These are phyloP conservation scores for Sodiomyces alkalinus DNA, from an alignment of 2,329 filamentous ascomycete species.

Conservation along the genomic window DNA sequence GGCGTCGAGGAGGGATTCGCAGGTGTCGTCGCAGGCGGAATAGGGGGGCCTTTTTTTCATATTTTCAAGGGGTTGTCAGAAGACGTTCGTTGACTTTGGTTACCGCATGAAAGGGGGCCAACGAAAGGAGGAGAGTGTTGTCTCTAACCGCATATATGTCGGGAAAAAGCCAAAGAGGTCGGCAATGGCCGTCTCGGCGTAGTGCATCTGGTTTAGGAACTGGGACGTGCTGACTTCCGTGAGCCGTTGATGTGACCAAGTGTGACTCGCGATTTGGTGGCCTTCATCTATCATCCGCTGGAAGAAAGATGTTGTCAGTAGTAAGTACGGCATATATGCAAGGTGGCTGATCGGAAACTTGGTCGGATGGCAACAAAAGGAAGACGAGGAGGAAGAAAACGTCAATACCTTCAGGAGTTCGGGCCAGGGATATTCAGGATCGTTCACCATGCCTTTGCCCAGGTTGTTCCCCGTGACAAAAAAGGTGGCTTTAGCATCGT, in stretches of 20 bases:
- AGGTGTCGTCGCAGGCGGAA: constrained; percentile 22
- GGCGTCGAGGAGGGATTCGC: constrained; percentile 6
- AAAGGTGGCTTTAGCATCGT: constrained; percentile 51
- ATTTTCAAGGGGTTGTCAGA: constrained; percentile 2
- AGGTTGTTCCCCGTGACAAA: constrained; percentile 32
- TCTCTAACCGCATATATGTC: constrained; percentile 29
- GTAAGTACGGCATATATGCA: no score
- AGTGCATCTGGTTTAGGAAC: constrained; percentile 30
- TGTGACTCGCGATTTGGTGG: constrained; percentile 46
- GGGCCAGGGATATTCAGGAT: constrained; percentile 21
- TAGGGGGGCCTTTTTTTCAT: constrained; percentile 24
- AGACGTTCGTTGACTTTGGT: neutral
- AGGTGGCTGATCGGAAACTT: neutral
- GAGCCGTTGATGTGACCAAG: constrained; percentile 29
- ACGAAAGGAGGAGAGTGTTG: no score
- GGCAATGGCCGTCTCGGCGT: constrained; percentile 38
- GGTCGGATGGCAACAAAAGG: no score
- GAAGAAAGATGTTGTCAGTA: no score
- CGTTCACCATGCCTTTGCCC: constrained; percentile 31
- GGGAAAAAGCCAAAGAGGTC: constrained; percentile 40
- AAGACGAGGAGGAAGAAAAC: neutral
- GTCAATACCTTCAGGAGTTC: constrained; percentile 23
- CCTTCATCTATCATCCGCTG: constrained; percentile 33
- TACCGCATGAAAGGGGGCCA: no score
- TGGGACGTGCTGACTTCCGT: constrained; percentile 6